These are phyloP conservation scores for Cunninghamia lanceolata DNA, from an alignment of 75 land plant genomes.

Conservation along the genomic window DNA sequence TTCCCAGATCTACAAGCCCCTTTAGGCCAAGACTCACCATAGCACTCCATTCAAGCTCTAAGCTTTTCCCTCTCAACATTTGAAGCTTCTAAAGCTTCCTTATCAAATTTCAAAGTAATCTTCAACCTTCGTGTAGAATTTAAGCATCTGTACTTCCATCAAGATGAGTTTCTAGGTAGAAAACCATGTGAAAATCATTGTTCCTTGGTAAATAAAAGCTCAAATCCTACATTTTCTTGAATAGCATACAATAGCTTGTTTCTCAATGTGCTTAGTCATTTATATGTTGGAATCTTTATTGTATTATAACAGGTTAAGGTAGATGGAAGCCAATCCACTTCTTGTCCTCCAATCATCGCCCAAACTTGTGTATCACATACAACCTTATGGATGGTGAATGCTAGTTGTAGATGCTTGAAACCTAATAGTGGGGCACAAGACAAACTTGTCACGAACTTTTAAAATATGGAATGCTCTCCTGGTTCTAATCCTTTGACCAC, in stretches of 20 bases:
- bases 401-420: constrained; percentile 86
- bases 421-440: constrained; percentile 94
- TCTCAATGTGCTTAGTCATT: constrained; percentile 63
- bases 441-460: constrained; percentile 95
- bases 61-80: too few relatives aligned
- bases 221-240: constrained; percentile 87
- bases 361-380: constrained; percentile 78
- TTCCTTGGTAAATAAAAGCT: constrained; percentile 57
- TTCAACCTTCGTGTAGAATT: too few relatives aligned
- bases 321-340: constrained; percentile 93
- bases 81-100: too few relatives aligned
- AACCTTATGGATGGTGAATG: constrained; percentile 96
- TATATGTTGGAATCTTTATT: constrained; percentile 93
- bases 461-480: constrained; percentile 73
- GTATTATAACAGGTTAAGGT: constrained; percentile 97
- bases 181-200: neutral
- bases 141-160: too few relatives aligned
- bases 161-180: too few relatives aligned
- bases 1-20: too few relatives aligned
- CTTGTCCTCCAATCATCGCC: constrained; percentile 89
- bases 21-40: too few relatives aligned
- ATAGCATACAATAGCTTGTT: constrained; percentile 87
- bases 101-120: too few relatives aligned
- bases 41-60: too few relatives aligned
- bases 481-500: constrained; percentile 69